Evolutionary conservation across 2,329 filamentous ascomycete species (phyloP).

Genomic region (Neonectria hederae): DNA sequence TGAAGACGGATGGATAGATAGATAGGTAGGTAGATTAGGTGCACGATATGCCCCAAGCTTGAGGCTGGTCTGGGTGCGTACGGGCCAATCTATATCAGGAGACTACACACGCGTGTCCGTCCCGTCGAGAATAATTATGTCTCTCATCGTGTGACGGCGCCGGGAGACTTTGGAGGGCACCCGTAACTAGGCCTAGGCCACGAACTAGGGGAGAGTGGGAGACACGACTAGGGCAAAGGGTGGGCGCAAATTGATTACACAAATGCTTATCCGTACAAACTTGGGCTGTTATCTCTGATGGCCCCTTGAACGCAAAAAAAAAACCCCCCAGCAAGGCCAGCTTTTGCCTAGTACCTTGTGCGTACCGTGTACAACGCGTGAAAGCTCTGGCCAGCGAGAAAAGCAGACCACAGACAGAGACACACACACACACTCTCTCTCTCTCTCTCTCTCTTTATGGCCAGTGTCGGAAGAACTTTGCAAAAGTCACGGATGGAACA

Average conservation of each 20-base stretch:
- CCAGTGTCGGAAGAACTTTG: background rate
- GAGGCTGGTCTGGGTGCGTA: conserved; percentile 12
- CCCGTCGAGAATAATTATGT: background rate
- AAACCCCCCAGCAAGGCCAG: background rate
- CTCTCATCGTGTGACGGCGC: conserved; percentile 15
- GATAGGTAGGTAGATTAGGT: too few species aligned
- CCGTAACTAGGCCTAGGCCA: too few species aligned
- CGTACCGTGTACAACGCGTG: conserved; percentile 6
- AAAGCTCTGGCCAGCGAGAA: background rate
- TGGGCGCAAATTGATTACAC: conserved; percentile 16
- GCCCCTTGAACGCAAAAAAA: background rate
- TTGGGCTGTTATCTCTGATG: conserved; percentile 15
- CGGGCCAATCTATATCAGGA: conserved; percentile 22
- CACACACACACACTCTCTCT: too few species aligned
- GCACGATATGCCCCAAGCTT: background rate
- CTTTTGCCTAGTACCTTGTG: conserved; percentile 1
- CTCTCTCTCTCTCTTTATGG: too few species aligned
- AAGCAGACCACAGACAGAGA: too few species aligned
- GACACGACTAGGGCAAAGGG: background rate
- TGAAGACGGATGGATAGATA: too few species aligned
- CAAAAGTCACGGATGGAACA: too few species aligned
- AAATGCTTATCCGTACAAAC: conserved; percentile 18
- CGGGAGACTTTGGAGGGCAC: too few species aligned
- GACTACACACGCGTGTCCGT: conserved; percentile 12
- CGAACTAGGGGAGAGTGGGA: too few species aligned